phyloP scores from a whole-genome alignment of 1,284 basidiomycete species.

The Kalmanozyma brasiliensis region DNA sequence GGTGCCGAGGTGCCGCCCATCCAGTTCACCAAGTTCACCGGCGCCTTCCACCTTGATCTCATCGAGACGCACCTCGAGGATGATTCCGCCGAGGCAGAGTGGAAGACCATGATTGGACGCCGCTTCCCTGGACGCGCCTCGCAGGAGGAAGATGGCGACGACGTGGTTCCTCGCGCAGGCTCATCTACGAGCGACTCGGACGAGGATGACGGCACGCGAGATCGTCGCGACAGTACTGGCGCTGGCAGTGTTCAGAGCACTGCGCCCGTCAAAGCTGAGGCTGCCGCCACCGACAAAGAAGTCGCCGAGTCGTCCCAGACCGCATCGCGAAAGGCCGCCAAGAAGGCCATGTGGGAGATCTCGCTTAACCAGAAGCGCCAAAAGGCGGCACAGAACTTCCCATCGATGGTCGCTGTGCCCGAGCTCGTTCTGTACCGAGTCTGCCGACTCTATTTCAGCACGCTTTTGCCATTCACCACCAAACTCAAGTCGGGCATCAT shows the following conservation, averaged over 20 bases:
- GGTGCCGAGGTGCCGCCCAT: slow-evolving; percentile 24
- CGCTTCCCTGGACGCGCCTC: slow-evolving; percentile 30
- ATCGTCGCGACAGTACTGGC: not conserved
- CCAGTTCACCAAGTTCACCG: slow-evolving; percentile 41
- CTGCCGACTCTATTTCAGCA: slow-evolving; percentile 50
- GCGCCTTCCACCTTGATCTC: slow-evolving; percentile 40
- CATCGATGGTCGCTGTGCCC: slow-evolving; percentile 47
- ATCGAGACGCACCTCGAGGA: slow-evolving; percentile 47
- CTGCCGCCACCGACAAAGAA: not conserved
- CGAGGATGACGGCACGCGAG: slow-evolving; percentile 14
- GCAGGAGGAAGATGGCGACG: slow-evolving; percentile 18
- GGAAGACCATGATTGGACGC: slow-evolving; percentile 29
- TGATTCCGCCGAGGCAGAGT: slow-evolving; percentile 32
- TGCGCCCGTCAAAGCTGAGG: slow-evolving; percentile 10
- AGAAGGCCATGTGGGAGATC: slow-evolving; percentile 44
- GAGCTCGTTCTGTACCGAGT: slow-evolving; percentile 51
- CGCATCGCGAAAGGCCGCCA: slow-evolving; percentile 13
- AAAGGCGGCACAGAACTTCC: slow-evolving; percentile 38
- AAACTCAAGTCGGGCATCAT: slow-evolving; percentile 48
- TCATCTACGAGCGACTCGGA: slow-evolving; percentile 17
- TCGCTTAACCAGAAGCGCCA: slow-evolving; percentile 45
- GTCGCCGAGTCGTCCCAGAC: slow-evolving; percentile 9
- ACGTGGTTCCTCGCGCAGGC: not conserved
- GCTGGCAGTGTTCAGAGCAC: not conserved
- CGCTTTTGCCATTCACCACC: slow-evolving; percentile 45